A percentile compares a stretch with the other conserved stretches of the same genome.
These are phyloP conservation scores for Talaromyces sp. DNA, from an alignment of 2,329 filamentous ascomycete species.

Conservation along the genomic window DNA sequence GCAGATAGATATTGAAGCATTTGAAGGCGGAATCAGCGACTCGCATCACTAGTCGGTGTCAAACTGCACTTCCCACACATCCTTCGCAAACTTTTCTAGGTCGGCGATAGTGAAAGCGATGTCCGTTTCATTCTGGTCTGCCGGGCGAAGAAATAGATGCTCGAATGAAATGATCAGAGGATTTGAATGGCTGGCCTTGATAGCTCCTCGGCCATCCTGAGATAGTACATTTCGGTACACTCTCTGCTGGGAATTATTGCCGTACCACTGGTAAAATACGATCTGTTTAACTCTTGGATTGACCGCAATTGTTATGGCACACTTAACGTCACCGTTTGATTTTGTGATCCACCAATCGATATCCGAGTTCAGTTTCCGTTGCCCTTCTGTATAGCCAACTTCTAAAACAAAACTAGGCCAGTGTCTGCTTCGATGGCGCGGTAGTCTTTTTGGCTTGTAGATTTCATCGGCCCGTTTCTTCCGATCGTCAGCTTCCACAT, in stretches of 20 bases:
- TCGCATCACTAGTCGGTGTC: too few species aligned
- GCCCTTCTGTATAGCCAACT: conserved; percentile 9
- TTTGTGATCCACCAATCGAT: conserved; percentile 16
- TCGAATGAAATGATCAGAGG: background rate
- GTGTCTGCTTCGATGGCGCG: conserved; percentile 1
- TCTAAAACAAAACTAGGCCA: conserved; percentile 16
- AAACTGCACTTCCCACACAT: too few species aligned
- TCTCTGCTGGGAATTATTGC: conserved; percentile 1
- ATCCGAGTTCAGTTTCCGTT: conserved; percentile 13
- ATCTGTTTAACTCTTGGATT: conserved; percentile 2
- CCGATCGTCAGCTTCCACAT: conserved; percentile 4
- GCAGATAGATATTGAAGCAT: too few species aligned
- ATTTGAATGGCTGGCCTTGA: background rate
- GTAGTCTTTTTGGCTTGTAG: conserved; percentile 9
- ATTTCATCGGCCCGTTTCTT: conserved; percentile 4
- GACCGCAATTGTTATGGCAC: conserved; percentile 14
- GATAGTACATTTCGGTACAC: conserved; percentile 16
- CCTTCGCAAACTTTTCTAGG: too few species aligned
- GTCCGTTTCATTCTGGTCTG: background rate
- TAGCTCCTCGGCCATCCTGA: background rate
- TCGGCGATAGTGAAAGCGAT: too few species aligned
- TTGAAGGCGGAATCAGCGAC: too few species aligned
- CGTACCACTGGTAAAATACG: conserved; percentile 8
- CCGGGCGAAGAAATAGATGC: background rate
- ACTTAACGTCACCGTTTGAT: conserved; percentile 15